phyloP scores from a whole-genome alignment of 2,329 filamentous ascomycete species.

The Drechslera avenae region DNA sequence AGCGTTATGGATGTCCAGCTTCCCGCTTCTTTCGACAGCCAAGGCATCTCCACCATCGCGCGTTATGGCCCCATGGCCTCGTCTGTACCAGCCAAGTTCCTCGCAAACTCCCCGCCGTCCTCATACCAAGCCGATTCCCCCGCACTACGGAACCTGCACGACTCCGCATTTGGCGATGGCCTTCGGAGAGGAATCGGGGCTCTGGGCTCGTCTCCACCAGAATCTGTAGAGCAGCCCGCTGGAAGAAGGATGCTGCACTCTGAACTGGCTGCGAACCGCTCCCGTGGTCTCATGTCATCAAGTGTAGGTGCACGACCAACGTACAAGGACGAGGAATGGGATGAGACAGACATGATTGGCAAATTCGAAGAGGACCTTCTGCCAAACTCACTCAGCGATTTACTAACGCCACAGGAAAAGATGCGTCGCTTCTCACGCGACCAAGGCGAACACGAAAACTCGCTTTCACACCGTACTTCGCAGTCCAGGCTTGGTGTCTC shows the following conservation, averaged over 20 bases:
- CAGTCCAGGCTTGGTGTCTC: conserved; percentile 57
- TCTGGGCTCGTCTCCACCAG: conserved; percentile 60
- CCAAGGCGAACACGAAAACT: conserved; percentile 56
- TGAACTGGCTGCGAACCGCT: conserved; percentile 61
- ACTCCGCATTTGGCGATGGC: conserved; percentile 73
- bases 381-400: conserved; percentile 69
- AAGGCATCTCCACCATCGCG: conserved; percentile 90
- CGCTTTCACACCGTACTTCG: conserved; percentile 43
- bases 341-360: conserved; percentile 59
- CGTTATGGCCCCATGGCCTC: conserved; percentile 89
- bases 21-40: conserved; percentile 94
- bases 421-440: conserved; percentile 64
- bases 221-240: conserved; percentile 68
- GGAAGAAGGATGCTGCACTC: conserved; percentile 65
- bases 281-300: conserved; percentile 64
- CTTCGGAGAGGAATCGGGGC: conserved; percentile 55
- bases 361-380: conserved; percentile 89
- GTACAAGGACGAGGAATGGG: conserved; percentile 60
- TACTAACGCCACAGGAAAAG: conserved; percentile 66
- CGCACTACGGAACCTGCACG: conserved; percentile 63
- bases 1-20: conserved; percentile 92
- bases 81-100: conserved; percentile 88
- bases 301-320: conserved; percentile 59
- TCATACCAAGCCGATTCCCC: conserved; percentile 65
- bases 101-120: conserved; percentile 83